Evolutionary conservation across 129 eudicot species (phyloP), one percentile per base, ranked within the genome.

Genomic region (Deinandra increscens): DNA sequence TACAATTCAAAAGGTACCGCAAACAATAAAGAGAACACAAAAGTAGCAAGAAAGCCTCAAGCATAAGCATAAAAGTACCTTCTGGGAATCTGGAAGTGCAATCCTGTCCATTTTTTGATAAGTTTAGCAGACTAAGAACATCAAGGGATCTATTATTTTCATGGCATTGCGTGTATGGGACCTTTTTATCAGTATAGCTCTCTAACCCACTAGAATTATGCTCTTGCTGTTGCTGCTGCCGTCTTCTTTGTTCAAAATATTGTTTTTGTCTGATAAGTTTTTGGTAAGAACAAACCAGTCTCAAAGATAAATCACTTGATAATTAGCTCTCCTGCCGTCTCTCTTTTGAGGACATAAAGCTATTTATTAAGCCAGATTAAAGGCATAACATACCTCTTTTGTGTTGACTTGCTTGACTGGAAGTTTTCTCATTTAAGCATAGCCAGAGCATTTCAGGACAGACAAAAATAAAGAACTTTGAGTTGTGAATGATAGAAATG

Each of bases 181-280:
- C 65, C 42, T 69, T 73, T 71, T 72, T 85, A 66, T 78, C 85
- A 69, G 68, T 49, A 75, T 70, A 59, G 63, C 67, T 68, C 65
- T 84, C 85, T 19, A 58, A n/a, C 64, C 68, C 77, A 70, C 81
- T 74, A 51, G 78, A 56, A 37, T 43, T 79, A 8, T 79, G 80
- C 69, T 73, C 67, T 73, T 73, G 48, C 71, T 74, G 87, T 64
- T 85, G 89, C 69, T 80, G 97, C 71, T 84, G 91, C 17, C 85
- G 77, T 78, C 70, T 91, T 75, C 91, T 81, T 79, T 91, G 95
- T 85, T 91, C 98, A 79, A 88, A 91, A 74, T 88, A 91, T 53
- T 91, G 98, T 60, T 84, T 86, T 86, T 91, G 98, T 83, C 98
- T 91, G 72, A 22, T 34, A 74, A 58, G 63, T 60, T 55, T 37